Conservation (phyloP, 1,139 yeast genomes). For the Candida tetrigidarum region DNA sequence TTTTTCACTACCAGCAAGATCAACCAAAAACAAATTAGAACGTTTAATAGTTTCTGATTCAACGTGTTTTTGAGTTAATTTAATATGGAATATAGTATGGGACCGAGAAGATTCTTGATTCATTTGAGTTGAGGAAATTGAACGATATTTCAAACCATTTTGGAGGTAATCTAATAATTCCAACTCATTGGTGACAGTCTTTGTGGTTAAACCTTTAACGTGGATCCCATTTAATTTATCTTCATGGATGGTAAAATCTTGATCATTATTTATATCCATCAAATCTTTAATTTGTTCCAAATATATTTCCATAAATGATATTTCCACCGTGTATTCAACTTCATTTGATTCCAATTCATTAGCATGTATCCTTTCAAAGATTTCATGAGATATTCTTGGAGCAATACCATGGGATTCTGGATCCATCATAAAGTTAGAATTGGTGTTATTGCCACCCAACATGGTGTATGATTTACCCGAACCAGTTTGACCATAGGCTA, state of each 20-base stretch:
- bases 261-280: slow-evolving; percentile 31
- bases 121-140: slow-evolving; percentile 70
- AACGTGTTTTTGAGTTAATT: slow-evolving; percentile 61
- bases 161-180: slow-evolving; percentile 63
- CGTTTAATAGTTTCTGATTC: slow-evolving; percentile 60
- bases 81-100: slow-evolving; percentile 77
- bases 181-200: slow-evolving; percentile 58
- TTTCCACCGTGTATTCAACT: slow-evolving; percentile 68
- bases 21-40: slow-evolving; percentile 78
- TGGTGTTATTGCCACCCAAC: slow-evolving; percentile 56
- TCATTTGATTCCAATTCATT: slow-evolving; percentile 44
- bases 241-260: slow-evolving; percentile 62
- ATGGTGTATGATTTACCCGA: slow-evolving; percentile 87
- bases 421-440: slow-evolving; percentile 11
- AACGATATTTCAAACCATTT: slow-evolving; percentile 59
- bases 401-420: slow-evolving; percentile 60
- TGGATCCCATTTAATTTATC: slow-evolving; percentile 68
- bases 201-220: slow-evolving; percentile 69
- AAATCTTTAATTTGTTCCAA: slow-evolving; percentile 79
- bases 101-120: slow-evolving; percentile 80
- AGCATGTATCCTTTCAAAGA: slow-evolving; percentile 59
- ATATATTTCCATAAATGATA: slow-evolving; percentile 82
- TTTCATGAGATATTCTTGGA: slow-evolving; percentile 71
- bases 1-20: slow-evolving; percentile 89
- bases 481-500: slow-evolving; percentile 91